Percentiles rank a stretch among this genome's conserved stretches.
Evolutionary conservation across 2,329 filamentous ascomycete genomes (phyloP).

Genomic region (Fusarium sp.): DNA sequence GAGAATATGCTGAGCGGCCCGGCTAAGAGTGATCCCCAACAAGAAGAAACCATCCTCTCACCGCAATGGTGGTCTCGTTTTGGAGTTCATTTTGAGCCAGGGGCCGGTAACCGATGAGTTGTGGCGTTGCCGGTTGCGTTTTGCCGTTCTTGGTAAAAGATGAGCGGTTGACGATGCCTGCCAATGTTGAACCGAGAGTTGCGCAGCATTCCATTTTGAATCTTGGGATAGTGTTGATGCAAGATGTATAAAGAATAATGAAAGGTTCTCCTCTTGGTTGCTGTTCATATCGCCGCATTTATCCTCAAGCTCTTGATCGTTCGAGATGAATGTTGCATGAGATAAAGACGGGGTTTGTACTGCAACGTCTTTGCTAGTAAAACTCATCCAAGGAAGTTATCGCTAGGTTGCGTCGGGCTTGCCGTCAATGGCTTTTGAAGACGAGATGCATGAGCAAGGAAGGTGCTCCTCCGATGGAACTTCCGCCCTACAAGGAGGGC

Average conservation of each 20-base stretch:
- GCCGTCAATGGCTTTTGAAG: slow-evolving; percentile 19
- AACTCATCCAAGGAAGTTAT: slow-evolving; percentile 1
- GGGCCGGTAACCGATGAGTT: slow-evolving; percentile 25
- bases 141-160: slow-evolving; percentile 9
- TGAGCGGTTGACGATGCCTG: slow-evolving; percentile 9
- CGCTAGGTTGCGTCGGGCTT: slow-evolving; percentile 24
- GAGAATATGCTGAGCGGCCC: neutral
- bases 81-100: slow-evolving; percentile 10
- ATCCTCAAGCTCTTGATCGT: no score
- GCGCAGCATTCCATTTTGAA: neutral
- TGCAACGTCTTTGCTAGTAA: neutral
- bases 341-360: no score
- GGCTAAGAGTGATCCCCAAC: slow-evolving; percentile 29
- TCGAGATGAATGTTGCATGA: no score
- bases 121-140: slow-evolving; percentile 33
- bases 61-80: slow-evolving; percentile 11
- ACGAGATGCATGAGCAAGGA: slow-evolving; percentile 22
- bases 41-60: slow-evolving; percentile 11
- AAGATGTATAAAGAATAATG: neutral
- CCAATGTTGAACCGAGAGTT: slow-evolving; percentile 15
- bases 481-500: neutral
- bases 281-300: slow-evolving; percentile 14
- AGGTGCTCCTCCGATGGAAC: slow-evolving; percentile 24
- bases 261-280: slow-evolving; percentile 1
- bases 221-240: slow-evolving; percentile 14